Percentiles rank a stretch among this genome's conserved stretches.
These are phyloP conservation scores for Phytophthora pisi DNA, from an alignment of 352 stramenopile genomes.

Conservation along the genomic window DNA sequence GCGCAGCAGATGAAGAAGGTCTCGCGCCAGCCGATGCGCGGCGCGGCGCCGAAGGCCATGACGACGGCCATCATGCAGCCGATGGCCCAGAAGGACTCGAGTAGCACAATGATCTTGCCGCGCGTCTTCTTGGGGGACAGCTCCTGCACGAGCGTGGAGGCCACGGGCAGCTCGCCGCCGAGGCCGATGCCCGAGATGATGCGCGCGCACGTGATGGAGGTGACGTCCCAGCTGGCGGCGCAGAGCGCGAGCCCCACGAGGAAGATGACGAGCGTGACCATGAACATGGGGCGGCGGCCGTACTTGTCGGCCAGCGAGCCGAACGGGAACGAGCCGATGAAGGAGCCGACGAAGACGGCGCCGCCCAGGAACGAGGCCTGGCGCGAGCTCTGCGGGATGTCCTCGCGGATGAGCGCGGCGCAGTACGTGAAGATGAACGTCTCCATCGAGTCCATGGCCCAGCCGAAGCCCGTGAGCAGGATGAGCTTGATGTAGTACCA, in stretches of 20 bases:
- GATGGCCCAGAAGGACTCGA: constrained; percentile 72
- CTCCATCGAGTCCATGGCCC: constrained; percentile 82
- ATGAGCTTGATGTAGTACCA: constrained; percentile 77
- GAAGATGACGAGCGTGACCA: constrained; percentile 71
- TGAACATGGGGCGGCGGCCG: constrained; percentile 68
- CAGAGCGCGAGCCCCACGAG: constrained; percentile 55
- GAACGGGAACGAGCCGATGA: constrained; percentile 66
- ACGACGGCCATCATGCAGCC: constrained; percentile 64
- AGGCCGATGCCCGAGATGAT: constrained; percentile 73
- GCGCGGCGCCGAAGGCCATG: constrained; percentile 53
- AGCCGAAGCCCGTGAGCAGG: constrained; percentile 65
- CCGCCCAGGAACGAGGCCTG: constrained; percentile 53
- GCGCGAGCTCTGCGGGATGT: constrained; percentile 48
- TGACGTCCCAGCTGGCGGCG: constrained; percentile 56
- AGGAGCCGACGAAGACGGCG: constrained; percentile 67
- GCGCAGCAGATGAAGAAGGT: constrained; percentile 65
- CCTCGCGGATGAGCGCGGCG: constrained; percentile 39
- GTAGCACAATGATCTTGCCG: constrained; percentile 66
- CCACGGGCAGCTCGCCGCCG: constrained; percentile 62
- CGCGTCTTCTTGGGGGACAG: constrained; percentile 59
- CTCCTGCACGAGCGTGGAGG: constrained; percentile 69
- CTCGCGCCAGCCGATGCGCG: constrained; percentile 61
- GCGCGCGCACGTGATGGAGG: constrained; percentile 54
- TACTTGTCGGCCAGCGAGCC: constrained; percentile 68
- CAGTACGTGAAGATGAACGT: constrained; percentile 76